These are phyloP conservation scores for Pichia sp. DNA, from an alignment of 1,139 yeast genomes.

Conservation along the genomic window DNA sequence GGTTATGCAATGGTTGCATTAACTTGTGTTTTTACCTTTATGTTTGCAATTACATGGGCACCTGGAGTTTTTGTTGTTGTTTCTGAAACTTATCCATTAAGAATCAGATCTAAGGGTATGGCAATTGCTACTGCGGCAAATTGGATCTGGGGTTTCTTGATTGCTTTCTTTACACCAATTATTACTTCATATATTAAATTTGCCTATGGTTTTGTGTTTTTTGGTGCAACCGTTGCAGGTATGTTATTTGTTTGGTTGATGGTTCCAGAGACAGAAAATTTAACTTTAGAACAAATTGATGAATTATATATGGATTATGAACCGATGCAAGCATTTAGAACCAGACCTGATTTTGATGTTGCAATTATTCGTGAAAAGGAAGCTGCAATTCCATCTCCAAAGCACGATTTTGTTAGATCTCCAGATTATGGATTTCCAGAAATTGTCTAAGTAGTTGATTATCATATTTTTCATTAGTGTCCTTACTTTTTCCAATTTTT, in stretches of 20 bases:
- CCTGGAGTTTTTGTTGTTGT: constrained; percentile 75
- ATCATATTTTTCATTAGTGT: background rate
- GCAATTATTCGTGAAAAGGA: background rate
- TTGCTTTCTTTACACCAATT: constrained; percentile 70
- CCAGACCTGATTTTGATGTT: constrained; percentile 1
- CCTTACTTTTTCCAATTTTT: too few species aligned
- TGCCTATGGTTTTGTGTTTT: constrained; percentile 68
- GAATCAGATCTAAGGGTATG: constrained; percentile 74
- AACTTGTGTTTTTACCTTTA: constrained; percentile 70
- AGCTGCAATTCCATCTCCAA: background rate
- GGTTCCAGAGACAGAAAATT: constrained; percentile 48
- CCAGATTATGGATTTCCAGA: constrained; percentile 2
- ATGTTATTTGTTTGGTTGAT: constrained; percentile 47
- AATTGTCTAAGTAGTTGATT: background rate
- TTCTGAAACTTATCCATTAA: constrained; percentile 73
- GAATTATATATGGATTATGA: constrained; percentile 29
- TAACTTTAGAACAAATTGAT: constrained; percentile 59
- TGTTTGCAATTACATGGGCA: constrained; percentile 85
- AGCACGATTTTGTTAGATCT: background rate
- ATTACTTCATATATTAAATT: constrained; percentile 46
- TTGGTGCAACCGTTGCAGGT: constrained; percentile 57
- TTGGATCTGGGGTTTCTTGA: constrained; percentile 75
- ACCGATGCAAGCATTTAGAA: constrained; percentile 5
- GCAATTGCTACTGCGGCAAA: constrained; percentile 69
- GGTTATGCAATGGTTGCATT: constrained; percentile 72